Evolutionary conservation across 129 eudicot genomes (phyloP), one percentile per base, ranked within the genome.

Genomic region (Oenanthe sinensis): DNA sequence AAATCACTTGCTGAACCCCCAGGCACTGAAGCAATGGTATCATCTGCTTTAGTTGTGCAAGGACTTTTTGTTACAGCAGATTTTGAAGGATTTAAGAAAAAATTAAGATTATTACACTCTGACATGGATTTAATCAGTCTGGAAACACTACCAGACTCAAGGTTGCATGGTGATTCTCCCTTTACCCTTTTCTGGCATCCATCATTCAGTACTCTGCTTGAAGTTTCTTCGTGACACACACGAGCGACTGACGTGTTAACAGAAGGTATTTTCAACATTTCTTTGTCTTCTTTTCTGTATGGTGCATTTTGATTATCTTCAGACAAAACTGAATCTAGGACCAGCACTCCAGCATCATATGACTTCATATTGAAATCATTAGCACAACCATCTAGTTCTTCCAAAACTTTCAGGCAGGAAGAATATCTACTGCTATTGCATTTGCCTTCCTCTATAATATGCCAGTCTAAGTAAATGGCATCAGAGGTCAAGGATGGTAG

Each of bases 401-500:
- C 80, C 55, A 89, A 68, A 89, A 84, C 63, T 49, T 84, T 90
- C 82, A 81, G 63, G 68, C 80, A 78, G 43, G 86, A 78, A 42
- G 81, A 82, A 83, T 68, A 48, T 77, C 82, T 87, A 78, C 49
- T 75, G 52, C 47, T 76, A 77, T 69, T 81, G 85, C 86, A 81
- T 65, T 79, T 85, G 76, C 86, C 95, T 79, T 87, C 96, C 79
- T 85, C 94, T 72, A 96, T 80, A 37, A 90, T 60, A 82, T 89
- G 90, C 97, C 99, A 96, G 78, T 96, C 99, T 81, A 96, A 87
- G 85, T 96, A 96, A 76, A 96, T 88, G 82, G 86, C 96, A 89
- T 96, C 97, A 49, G 96, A 96, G 26, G 91, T 81, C 44, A 91
- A 92, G 46, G 91, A 82, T 82, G 89, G 87, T 75, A 86, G 90